A percentile compares a stretch with the other conserved stretches of the same genome.
Evolutionary conservation across 176 grass and related monocot species (phyloP).

Genomic region (Aegilops speltoides): DNA sequence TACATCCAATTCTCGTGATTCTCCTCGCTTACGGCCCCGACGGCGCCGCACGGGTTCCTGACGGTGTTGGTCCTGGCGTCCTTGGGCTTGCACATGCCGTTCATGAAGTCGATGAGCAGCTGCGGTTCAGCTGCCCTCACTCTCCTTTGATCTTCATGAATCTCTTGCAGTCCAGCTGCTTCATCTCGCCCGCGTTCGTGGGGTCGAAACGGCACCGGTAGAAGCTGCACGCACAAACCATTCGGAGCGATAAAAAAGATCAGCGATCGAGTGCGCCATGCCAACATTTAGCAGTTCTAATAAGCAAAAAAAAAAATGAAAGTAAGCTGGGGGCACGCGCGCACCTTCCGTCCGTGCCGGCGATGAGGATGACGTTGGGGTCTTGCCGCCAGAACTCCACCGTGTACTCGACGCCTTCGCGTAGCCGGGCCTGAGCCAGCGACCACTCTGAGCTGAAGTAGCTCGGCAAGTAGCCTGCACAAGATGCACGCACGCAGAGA

Average conservation of each 20-base stretch:
- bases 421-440: constrained; percentile 55
- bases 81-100: no score
- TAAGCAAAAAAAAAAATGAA: no score
- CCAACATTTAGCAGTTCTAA: no score
- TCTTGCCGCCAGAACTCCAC: constrained; percentile 57
- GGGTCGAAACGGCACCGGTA: constrained; percentile 81
- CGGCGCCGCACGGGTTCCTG: no score
- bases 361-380: constrained; percentile 54
- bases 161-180: constrained; percentile 38
- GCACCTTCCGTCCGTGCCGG: constrained; percentile 88
- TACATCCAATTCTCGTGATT: no score
- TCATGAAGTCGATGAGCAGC: no score
- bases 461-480: constrained; percentile 52
- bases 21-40: no score
- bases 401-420: constrained; percentile 50
- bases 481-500: not conserved
- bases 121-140: no score
- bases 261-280: not conserved
- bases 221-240: constrained; percentile 52
- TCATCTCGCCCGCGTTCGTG: constrained; percentile 52
- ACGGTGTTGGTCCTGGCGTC: no score
- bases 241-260: not conserved
- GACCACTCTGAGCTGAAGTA: constrained; percentile 75
- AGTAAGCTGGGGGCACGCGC: not conserved
- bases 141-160: constrained; percentile 51